A percentile compares a stretch with the other conserved stretches of the same genome.
These are phyloP conservation scores for Chrysopogon serrulatus DNA, from an alignment of 176 grass and related monocot species.

Conservation along the genomic window DNA sequence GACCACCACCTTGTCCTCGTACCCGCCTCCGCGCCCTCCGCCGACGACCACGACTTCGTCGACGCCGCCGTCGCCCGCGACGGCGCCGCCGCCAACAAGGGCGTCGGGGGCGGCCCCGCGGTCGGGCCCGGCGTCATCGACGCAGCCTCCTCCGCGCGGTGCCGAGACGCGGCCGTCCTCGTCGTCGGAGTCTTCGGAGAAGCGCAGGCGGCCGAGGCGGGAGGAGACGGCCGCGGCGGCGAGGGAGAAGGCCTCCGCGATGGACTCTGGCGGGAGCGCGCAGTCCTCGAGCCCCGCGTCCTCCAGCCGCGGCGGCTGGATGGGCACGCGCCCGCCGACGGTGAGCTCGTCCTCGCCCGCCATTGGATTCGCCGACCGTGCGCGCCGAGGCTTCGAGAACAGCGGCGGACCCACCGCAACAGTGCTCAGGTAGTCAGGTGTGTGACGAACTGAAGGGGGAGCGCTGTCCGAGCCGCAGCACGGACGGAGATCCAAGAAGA, in stretches of 20 bases:
- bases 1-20: conserved; percentile 12
- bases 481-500: too few relatives aligned
- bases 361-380: neutral
- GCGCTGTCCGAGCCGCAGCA: too few relatives aligned
- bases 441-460: too few relatives aligned
- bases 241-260: conserved; percentile 75
- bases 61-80: neutral
- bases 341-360: neutral
- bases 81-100: neutral
- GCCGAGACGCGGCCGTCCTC: neutral
- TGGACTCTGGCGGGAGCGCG: conserved; percentile 79
- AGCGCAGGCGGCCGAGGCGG: conserved; percentile 15
- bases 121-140: neutral
- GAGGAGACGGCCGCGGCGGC: conserved; percentile 42
- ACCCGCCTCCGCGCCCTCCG: neutral
- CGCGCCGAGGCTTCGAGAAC: neutral
- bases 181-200: conserved; percentile 19
- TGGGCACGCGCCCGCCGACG: neutral
- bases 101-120: conserved; percentile 8
- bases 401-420: neutral
- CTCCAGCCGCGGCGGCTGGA: conserved; percentile 50
- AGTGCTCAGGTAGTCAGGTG: too few relatives aligned
- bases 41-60: conserved; percentile 15
- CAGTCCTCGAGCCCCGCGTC: conserved; percentile 87
- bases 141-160: neutral